Evolutionary conservation across 164 flowering plant species (phyloP).

Genomic region (grape (Vitis vinifera)): DNA sequence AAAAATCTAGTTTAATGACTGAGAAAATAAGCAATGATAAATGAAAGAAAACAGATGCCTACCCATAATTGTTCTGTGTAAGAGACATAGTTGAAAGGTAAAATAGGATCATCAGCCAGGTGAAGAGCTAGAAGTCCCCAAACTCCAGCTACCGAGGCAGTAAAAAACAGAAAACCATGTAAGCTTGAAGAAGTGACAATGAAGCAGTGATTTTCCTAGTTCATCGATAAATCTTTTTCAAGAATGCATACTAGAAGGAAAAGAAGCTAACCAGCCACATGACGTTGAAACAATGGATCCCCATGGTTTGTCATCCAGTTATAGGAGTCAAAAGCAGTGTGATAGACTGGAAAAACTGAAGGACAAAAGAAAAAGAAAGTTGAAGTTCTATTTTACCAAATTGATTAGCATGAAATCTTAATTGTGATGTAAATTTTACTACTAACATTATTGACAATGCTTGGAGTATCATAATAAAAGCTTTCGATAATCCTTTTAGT

Average conservation of each 20-base stretch:
- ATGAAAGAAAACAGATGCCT: not conserved
- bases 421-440: too few species aligned
- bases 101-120: slow-evolving; percentile 73
- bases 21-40: not conserved
- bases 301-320: slow-evolving; percentile 74
- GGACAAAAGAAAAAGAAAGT: too few species aligned
- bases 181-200: not conserved
- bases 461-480: too few species aligned
- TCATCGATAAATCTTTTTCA: too few species aligned
- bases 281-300: slow-evolving; percentile 27
- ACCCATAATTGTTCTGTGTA: slow-evolving; percentile 80
- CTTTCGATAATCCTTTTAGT: not conserved
- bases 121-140: slow-evolving; percentile 95
- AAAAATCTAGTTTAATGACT: not conserved
- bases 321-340: slow-evolving; percentile 88
- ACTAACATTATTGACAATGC: too few species aligned
- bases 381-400: too few species aligned
- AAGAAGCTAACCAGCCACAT: too few species aligned
- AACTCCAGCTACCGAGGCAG: slow-evolving; percentile 63
- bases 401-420: too few species aligned
- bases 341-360: slow-evolving; percentile 33
- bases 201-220: too few species aligned
- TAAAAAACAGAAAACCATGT: not conserved
- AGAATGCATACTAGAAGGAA: too few species aligned
- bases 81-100: slow-evolving; percentile 71